Evolutionary conservation across 106 monocot genomes (phyloP), one percentile per base, ranked within the genome.

Genomic region (Amphibolis antarctica): DNA sequence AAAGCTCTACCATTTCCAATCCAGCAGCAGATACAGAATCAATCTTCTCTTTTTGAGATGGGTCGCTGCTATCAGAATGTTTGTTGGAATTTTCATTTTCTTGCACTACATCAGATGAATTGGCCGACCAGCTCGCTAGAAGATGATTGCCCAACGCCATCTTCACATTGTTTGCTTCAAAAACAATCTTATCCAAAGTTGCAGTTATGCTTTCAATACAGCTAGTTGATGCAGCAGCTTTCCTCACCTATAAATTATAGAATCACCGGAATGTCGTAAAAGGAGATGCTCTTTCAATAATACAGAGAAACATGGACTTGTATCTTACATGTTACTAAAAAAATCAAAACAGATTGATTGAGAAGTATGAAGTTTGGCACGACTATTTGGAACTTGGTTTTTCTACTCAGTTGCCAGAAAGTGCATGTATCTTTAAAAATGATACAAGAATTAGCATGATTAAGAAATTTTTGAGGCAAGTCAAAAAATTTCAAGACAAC

Each of bases 1-100:
- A 74, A 24, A 93, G 88, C 71, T 89, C 93, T 45, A 83, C 67
- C 85, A 93, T 83, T 60, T 89, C 88, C 44, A 79, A 65, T 59
- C 79, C 88, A 43, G 86, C 71, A 45, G 75, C 43, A 65, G 75
- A 70, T 44, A 83, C 64, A 19, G 72, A 56, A 28, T 86, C 67
- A 13, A 66, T 55, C 67, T 67, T 88, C 42, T 66, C 76, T 28
- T 69, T 69, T 57, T 60, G 63, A 13, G 77, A 49, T 50, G 52
- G 29, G 20, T 76, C 71, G 10, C 44, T 19, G 0, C 63, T 23
- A 2, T 75, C 67, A 31, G 66, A 28, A 31, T 61, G 60, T 26
- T 83, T 86, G 19, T 53, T 71, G 14, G 74, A 48, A 69, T 69
- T 73, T 59, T 72, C 63, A 36, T 78, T 78, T n/a, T 62, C 71